Percentiles rank a stretch among this genome's conserved stretches.
Conservation (phyloP, 2,329 filamentous ascomycete genomes). For the Periconia digitata region DNA sequence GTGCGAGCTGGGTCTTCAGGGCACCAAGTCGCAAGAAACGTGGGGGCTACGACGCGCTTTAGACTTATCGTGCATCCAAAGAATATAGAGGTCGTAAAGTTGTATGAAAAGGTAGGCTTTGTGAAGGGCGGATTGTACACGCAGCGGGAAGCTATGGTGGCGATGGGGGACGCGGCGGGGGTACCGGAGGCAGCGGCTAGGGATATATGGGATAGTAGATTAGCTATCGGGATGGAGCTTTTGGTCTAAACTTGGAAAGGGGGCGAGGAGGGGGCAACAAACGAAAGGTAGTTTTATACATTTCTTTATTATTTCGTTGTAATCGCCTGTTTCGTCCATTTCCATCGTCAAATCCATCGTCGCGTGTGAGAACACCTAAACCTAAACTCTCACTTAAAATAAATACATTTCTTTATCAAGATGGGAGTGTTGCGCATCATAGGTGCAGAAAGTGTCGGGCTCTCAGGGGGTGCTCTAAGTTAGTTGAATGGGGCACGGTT, state of each 20-base stretch:
- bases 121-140: slow-evolving; percentile 3
- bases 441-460: neutral
- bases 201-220: slow-evolving; percentile 7
- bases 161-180: slow-evolving; percentile 3
- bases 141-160: slow-evolving; percentile 2
- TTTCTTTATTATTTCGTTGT: too few species aligned
- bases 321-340: too few species aligned
- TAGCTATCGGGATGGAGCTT: slow-evolving; percentile 5
- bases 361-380: too few species aligned
- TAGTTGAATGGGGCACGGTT: too few species aligned
- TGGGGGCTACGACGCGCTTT: neutral
- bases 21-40: neutral
- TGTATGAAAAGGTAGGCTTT: slow-evolving; percentile 8
- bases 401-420: too few species aligned
- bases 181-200: slow-evolving; percentile 3
- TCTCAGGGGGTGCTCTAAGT: neutral
- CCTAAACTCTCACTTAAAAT: too few species aligned
- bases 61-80: slow-evolving; percentile 7
- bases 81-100: slow-evolving; percentile 5
- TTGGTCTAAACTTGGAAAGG: neutral
- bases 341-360: too few species aligned
- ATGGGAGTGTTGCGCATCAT: neutral
- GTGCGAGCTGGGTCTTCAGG: slow-evolving; percentile 1
- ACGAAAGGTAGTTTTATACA: too few species aligned
- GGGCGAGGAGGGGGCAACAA: neutral